Evolutionary conservation across 2,329 filamentous ascomycete genomes (phyloP).

Genomic region (Juglanconis oblonga): DNA sequence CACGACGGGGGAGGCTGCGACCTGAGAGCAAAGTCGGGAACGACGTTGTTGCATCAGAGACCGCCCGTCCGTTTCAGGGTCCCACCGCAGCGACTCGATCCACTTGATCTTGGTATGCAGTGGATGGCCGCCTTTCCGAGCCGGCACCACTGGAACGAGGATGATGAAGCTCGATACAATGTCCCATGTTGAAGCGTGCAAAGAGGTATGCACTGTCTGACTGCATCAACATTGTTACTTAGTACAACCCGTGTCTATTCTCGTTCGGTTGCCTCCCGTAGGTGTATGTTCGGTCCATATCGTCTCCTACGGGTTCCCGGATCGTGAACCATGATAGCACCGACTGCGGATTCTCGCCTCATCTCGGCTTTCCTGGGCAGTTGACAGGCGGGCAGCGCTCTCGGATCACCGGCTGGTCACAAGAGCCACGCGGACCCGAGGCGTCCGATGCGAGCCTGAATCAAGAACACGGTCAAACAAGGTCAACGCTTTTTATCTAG

Average conservation of each 20-base stretch:
- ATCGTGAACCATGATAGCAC: background rate
- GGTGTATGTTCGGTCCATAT: too few relatives aligned
- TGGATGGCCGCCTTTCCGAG: background rate
- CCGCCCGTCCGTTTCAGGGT: background rate
- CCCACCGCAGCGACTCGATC: background rate
- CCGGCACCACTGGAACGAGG: background rate
- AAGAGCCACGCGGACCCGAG: background rate
- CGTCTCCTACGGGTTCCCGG: too few relatives aligned
- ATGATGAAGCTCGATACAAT: constrained; percentile 2
- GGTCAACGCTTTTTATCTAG: background rate
- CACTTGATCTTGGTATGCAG: background rate
- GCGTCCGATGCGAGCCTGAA: background rate
- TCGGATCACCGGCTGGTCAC: constrained; percentile 2
- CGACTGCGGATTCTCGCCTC: constrained; percentile 8
- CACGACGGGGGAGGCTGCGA: background rate
- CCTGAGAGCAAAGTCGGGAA: background rate
- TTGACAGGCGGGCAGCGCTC: background rate
- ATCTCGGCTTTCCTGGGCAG: background rate
- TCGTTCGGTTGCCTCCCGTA: too few relatives aligned
- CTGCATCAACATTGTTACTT: background rate
- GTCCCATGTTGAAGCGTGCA: background rate
- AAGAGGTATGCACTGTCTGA: background rate
- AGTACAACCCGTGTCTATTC: background rate
- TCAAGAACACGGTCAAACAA: background rate
- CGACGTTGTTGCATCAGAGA: background rate